A percentile compares a stretch with the other conserved stretches of the same genome.
These are phyloP conservation scores for Stemphylium lycopersici DNA, from an alignment of 2,329 filamentous ascomycete genomes.

Conservation along the genomic window DNA sequence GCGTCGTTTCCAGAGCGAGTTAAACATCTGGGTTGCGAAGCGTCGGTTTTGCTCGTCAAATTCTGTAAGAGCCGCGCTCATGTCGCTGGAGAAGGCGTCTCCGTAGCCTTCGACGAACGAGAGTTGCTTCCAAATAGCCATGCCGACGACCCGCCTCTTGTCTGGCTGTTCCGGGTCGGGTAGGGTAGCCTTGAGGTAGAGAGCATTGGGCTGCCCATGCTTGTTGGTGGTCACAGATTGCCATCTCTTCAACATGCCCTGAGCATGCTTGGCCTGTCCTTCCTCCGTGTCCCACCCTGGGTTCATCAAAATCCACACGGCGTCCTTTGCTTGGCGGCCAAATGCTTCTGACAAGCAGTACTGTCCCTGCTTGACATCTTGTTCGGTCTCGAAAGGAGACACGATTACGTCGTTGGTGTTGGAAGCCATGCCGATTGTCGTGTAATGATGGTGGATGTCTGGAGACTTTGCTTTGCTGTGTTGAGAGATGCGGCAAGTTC, in stretches of 20 bases:
- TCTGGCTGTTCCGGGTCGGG: slow-evolving; percentile 35
- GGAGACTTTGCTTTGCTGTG: background rate
- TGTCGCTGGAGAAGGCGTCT: slow-evolving; percentile 40
- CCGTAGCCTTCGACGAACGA: slow-evolving; percentile 59
- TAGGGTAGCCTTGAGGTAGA: slow-evolving; percentile 63
- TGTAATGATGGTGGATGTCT: background rate
- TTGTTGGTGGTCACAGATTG: slow-evolving; percentile 49
- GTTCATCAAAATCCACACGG: slow-evolving; percentile 59
- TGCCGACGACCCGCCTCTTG: slow-evolving; percentile 53
- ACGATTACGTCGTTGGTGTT: slow-evolving; percentile 21
- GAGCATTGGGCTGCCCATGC: slow-evolving; percentile 55
- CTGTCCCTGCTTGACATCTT: slow-evolving; percentile 38
- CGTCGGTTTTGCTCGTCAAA: slow-evolving; percentile 54
- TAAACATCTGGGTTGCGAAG: slow-evolving; percentile 55
- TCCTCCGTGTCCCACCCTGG: slow-evolving; percentile 61
- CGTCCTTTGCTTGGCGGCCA: slow-evolving; percentile 59
- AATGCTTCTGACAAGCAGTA: slow-evolving; percentile 53
- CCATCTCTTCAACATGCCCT: slow-evolving; percentile 54
- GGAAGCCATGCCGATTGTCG: slow-evolving; percentile 17
- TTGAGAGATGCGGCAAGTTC: background rate
- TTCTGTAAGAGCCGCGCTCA: slow-evolving; percentile 32
- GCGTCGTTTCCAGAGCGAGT: slow-evolving; percentile 54
- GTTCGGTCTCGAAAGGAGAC: slow-evolving; percentile 26
- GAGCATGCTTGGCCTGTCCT: slow-evolving; percentile 49
- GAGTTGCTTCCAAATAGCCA: slow-evolving; percentile 62